Percentiles rank a stretch among this genome's conserved stretches.
These are phyloP conservation scores for Galerina marginata DNA, from an alignment of 768 basidiomycete genomes.

Conservation along the genomic window DNA sequence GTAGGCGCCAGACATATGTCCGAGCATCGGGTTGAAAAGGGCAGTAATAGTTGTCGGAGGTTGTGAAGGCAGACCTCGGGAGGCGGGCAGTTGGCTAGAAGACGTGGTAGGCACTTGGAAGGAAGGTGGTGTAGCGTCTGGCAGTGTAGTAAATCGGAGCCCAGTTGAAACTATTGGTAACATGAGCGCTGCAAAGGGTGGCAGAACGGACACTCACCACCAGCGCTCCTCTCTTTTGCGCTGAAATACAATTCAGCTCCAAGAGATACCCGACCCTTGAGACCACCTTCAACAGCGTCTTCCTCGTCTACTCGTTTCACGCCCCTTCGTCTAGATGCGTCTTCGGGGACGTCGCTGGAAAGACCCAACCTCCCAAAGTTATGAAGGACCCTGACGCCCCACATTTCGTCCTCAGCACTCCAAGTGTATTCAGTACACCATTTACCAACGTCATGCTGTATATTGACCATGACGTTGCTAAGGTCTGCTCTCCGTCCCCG, in stretches of 20 bases:
- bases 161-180: constrained; percentile 79
- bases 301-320: constrained; percentile 93
- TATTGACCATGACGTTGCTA: constrained; percentile 79
- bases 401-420: constrained; percentile 94
- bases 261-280: constrained; percentile 88
- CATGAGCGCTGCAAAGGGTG: neutral
- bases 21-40: constrained; percentile 95
- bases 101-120: constrained; percentile 50
- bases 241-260: constrained; percentile 96
- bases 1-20: constrained; percentile 91
- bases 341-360: constrained; percentile 39
- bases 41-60: constrained; percentile 96
- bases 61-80: constrained; percentile 56
- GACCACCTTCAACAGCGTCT: constrained; percentile 89
- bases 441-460: constrained; percentile 92
- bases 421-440: constrained; percentile 95
- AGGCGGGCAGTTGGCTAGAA: constrained; percentile 39
- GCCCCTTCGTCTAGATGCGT: constrained; percentile 21
- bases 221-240: constrained; percentile 90
- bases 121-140: constrained; percentile 75
- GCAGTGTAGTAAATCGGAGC: constrained; percentile 91
- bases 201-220: constrained; percentile 58
- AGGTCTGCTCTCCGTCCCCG: constrained; percentile 51
- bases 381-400: constrained; percentile 85
- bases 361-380: constrained; percentile 83